A percentile compares a stretch with the other conserved stretches of the same genome.
These are phyloP conservation scores for Thinopyrum obtusiflorum DNA, from an alignment of 202 grass and related monocot genomes.

Conservation along the genomic window DNA sequence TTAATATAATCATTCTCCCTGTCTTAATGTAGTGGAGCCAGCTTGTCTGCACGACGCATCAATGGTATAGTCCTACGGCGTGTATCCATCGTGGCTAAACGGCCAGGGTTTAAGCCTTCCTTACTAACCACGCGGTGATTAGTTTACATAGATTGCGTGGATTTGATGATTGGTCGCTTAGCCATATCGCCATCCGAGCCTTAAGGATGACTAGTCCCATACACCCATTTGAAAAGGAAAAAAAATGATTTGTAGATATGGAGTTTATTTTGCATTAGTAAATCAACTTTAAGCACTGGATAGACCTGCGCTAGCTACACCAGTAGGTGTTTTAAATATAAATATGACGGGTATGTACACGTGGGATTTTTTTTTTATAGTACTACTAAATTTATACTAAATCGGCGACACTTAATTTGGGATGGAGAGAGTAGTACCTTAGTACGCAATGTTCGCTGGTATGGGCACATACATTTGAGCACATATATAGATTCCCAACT, in stretches of 20 bases:
- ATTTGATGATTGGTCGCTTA: not conserved
- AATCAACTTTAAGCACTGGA: not conserved
- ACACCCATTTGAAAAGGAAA: not conserved
- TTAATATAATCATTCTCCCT: not conserved
- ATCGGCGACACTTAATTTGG: too few relatives aligned
- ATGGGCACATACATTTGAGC: not conserved
- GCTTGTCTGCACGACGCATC: not conserved
- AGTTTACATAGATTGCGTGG: not conserved
- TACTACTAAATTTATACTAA: too few relatives aligned
- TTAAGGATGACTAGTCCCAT: not conserved
- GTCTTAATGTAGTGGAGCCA: not conserved
- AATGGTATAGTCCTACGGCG: not conserved
- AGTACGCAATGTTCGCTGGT: not conserved
- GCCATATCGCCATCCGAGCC: not conserved
- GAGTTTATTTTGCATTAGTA: not conserved
- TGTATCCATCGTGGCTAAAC: not conserved
- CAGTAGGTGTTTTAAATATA: not conserved
- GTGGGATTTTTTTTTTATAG: not conserved
- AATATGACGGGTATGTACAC: not conserved
- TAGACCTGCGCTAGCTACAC: not conserved
- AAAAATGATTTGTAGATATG: not conserved
- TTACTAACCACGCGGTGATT: not conserved
- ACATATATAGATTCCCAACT: not conserved
- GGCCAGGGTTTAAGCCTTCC: not conserved
- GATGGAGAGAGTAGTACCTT: too few relatives aligned